phyloP scores from a whole-genome alignment of 257 asterid genomes.

The Primulina eburnea region DNA sequence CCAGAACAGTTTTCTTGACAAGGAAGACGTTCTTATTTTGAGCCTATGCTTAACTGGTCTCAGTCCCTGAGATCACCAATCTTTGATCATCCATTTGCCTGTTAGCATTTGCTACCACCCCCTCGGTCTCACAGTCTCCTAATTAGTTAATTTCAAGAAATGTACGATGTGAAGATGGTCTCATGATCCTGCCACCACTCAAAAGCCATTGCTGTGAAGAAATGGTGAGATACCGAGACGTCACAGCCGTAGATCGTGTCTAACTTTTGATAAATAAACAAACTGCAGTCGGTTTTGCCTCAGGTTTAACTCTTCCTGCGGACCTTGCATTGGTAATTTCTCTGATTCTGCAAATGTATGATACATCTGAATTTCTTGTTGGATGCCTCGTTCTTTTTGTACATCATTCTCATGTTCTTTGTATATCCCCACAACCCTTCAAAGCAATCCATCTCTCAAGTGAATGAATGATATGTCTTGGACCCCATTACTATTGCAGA shows the following conservation, averaged over 20 bases:
- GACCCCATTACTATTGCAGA: background rate
- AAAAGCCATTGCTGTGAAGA: too few relatives aligned
- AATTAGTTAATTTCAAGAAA: background rate
- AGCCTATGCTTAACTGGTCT: background rate
- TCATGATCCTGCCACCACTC: background rate
- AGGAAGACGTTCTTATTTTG: background rate
- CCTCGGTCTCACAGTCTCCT: too few relatives aligned
- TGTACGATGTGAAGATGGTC: too few relatives aligned
- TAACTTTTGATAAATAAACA: conserved; percentile 33
- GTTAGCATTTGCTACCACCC: background rate
- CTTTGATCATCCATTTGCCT: background rate
- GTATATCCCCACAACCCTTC: conserved; percentile 28
- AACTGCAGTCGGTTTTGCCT: conserved; percentile 34
- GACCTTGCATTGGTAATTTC: background rate
- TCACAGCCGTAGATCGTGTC: conserved; percentile 26
- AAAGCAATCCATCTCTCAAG: conserved; percentile 26
- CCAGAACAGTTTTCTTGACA: conserved; percentile 8
- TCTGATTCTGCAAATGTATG: too few relatives aligned
- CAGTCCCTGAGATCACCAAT: background rate
- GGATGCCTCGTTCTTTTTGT: conserved; percentile 48
- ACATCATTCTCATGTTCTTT: conserved; percentile 29
- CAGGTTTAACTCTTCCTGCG: conserved; percentile 33
- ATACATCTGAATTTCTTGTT: conserved; percentile 26
- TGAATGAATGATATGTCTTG: background rate
- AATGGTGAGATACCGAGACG: conserved; percentile 24